Base-by-base conservation (phyloP, 176 grass and related monocot genomes). In the Aechmea fasciata region DNA sequence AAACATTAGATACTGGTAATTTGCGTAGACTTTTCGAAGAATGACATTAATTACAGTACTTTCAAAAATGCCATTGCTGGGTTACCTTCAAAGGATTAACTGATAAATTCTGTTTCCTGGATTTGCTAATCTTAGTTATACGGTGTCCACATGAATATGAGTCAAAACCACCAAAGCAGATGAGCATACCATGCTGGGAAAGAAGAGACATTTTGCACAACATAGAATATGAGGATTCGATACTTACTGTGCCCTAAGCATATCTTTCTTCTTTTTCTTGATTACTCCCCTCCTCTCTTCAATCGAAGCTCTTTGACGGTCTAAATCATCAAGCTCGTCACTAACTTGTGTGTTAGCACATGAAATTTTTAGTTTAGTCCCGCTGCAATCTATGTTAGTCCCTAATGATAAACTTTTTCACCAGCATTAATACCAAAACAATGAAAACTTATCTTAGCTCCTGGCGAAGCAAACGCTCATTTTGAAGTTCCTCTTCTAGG, bases 381-480 rank as follows among this genome's bases (percentile, higher is more conserved):
- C 67, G 3, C 10, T 57, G 66, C 19, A 57, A 54, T 12, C 33
- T 74, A 11, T 66, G 52, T 63, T 29, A 47, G 50, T 33, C 52
- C 9, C 67, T 48, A 17, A 69, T 50, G 65, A 47, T 1, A 23
- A 72, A 13, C 8, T 67, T 54, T 80, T 71, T 11, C 74, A 24
- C 66, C 14, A 64, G 69, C 51, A 75, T 0, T 52, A 3, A 68
- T 84, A 47, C 11, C 66, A 61, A 82, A 65, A 33, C 63, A 85
- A 77, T 20, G 11, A 69, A 51, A 80, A 71, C 83, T 84, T 87
- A 96, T 96, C 88, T 91, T 83, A 91, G 83, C 20, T 89, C 85
- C 66, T 76, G 48, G 22, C 73, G 81, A 78, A 96, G 83, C 53
- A 79, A 66, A 15, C 78, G 59, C 67, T 87, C 88, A 14, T 63